Evolutionary conservation across 2,329 filamentous ascomycete genomes (phyloP).

Genomic region (Diaporthe ilicicola): DNA sequence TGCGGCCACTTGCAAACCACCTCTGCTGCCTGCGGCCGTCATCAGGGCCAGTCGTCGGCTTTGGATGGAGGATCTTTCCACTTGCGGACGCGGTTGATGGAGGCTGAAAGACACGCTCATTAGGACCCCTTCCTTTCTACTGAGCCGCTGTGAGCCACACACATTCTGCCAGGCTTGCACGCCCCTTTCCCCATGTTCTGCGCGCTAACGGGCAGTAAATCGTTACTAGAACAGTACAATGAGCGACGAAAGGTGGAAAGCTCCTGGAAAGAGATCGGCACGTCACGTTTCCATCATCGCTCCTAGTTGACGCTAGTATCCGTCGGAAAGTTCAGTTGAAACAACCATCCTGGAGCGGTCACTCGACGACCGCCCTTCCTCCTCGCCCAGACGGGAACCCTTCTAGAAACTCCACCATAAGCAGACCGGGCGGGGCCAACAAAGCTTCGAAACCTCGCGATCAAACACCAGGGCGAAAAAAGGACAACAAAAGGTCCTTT

Average conservation of each 20-base stretch:
- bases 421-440: not conserved
- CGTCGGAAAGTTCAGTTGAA: constrained; percentile 13
- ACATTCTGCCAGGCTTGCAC: not conserved
- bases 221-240: constrained; percentile 5
- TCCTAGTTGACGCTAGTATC: not conserved
- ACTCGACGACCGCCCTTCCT: not conserved
- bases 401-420: not conserved
- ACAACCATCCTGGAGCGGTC: not conserved
- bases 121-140: not conserved
- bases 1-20: not conserved
- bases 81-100: not conserved
- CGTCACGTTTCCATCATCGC: constrained; percentile 24
- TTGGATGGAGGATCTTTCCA: not conserved
- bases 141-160: not conserved
- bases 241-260: not conserved
- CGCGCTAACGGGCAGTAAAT: constrained; percentile 7
- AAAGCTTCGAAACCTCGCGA: not conserved
- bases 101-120: constrained; percentile 3
- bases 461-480: not conserved
- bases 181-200: not conserved
- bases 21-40: not conserved
- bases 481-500: not conserved
- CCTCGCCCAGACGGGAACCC: not conserved
- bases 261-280: constrained; percentile 1
- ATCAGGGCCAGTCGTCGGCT: not conserved